A percentile compares a stretch with the other conserved stretches of the same genome.
phyloP scores from a whole-genome alignment of 192 early-diverging fungal genomes.

The Gaertneriomyces semiglobifer region DNA sequence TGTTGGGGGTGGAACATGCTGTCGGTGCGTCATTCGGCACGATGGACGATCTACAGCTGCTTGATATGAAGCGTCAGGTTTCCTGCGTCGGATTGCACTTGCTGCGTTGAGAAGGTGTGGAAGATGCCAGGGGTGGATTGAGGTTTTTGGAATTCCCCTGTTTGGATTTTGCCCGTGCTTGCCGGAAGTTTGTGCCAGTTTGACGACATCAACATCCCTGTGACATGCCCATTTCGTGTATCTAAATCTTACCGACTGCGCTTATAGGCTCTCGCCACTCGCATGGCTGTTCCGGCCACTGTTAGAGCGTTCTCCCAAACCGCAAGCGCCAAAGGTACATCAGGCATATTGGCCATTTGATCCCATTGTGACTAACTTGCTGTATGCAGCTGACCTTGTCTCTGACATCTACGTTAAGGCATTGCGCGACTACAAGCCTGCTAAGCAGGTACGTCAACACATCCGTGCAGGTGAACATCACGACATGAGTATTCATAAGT shows the following conservation, averaged over 20 bases:
- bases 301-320: slow-evolving; percentile 22
- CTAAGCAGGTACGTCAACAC: slow-evolving; percentile 25
- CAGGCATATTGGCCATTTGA: not conserved
- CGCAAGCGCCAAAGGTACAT: slow-evolving; percentile 18
- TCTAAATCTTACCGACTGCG: not conserved
- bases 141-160: not conserved
- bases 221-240: not conserved
- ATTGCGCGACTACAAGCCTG: slow-evolving; percentile 42
- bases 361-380: not conserved
- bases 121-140: not conserved
- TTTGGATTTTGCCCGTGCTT: not conserved
- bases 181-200: not conserved
- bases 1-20: not conserved
- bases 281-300: slow-evolving; percentile 17
- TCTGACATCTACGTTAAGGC: slow-evolving; percentile 43
- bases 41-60: not conserved
- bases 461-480: not conserved
- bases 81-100: not conserved
- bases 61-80: not conserved
- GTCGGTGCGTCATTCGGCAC: not conserved
- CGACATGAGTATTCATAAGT: not conserved
- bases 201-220: not conserved
- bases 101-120: not conserved
- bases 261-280: not conserved
- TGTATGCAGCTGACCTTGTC: slow-evolving; percentile 39